Conservation (phyloP, 2,329 filamentous ascomycete genomes). For the Aspergillus intermedius region DNA sequence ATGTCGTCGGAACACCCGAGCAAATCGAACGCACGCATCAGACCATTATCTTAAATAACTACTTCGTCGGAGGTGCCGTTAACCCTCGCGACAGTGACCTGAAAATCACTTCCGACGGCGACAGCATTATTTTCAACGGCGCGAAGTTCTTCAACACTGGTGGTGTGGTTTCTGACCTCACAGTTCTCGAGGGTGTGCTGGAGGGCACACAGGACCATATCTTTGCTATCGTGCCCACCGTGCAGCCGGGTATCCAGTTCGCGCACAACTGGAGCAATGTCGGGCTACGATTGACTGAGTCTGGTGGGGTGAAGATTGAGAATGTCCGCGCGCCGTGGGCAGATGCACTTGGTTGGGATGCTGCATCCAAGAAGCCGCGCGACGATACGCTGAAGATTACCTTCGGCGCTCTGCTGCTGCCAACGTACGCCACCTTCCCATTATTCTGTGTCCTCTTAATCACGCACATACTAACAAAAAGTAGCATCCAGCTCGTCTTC, state of each 20-base stretch:
- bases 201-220: slow-evolving; percentile 55
- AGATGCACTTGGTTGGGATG: slow-evolving; percentile 58
- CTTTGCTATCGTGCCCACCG: slow-evolving; percentile 55
- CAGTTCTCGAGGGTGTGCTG: slow-evolving; percentile 58
- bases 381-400: slow-evolving; percentile 47
- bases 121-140: slow-evolving; percentile 54
- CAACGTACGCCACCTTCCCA: slow-evolving; percentile 38
- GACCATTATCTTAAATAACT: slow-evolving; percentile 57
- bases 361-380: slow-evolving; percentile 45
- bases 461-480: neutral
- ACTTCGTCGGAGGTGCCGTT: slow-evolving; percentile 60
- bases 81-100: slow-evolving; percentile 60
- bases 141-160: slow-evolving; percentile 63
- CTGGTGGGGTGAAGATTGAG: slow-evolving; percentile 55
- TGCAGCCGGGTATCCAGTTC: slow-evolving; percentile 50
- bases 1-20: slow-evolving; percentile 54
- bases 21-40: slow-evolving; percentile 54
- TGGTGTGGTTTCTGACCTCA: slow-evolving; percentile 59
- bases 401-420: slow-evolving; percentile 54
- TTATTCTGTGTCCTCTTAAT: no score
- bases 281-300: slow-evolving; percentile 58
- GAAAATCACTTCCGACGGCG: slow-evolving; percentile 49
- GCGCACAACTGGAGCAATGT: slow-evolving; percentile 59
- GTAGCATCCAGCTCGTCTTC: slow-evolving; percentile 58
- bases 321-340: slow-evolving; percentile 53